Evolutionary conservation across 257 asterid species (phyloP).

Genomic region (Nicotiana knightiana): DNA sequence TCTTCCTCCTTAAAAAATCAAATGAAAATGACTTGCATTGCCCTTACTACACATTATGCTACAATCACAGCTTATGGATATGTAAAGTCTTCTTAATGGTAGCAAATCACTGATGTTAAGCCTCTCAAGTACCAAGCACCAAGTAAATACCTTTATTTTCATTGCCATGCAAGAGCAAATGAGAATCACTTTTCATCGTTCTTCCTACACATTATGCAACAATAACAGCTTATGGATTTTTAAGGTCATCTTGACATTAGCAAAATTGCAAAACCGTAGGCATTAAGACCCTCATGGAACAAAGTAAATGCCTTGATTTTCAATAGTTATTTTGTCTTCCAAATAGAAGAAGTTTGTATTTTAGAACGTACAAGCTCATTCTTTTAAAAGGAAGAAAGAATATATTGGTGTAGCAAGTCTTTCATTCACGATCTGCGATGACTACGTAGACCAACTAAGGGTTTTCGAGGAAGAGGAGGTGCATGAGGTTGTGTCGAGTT

Average conservation of each 20-base stretch:
- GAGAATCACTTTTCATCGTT: not conserved
- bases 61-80: not conserved
- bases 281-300: not conserved
- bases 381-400: not conserved
- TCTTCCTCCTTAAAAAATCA: not conserved
- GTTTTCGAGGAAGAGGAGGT: too few relatives aligned
- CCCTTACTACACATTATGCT: not conserved
- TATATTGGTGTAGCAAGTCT: not conserved
- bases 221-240: not conserved
- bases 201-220: not conserved
- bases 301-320: conserved; percentile 8
- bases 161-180: not conserved
- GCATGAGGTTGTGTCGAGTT: too few relatives aligned
- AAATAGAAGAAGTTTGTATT: not conserved
- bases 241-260: not conserved
- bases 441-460: not conserved
- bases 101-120: not conserved
- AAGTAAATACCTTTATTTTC: not conserved
- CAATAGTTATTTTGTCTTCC: not conserved
- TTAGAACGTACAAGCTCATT: not conserved
- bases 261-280: not conserved
- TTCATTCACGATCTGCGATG: not conserved
- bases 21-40: not conserved
- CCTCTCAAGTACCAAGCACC: not conserved
- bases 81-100: not conserved